These are phyloP conservation scores for Boletellus sp. DNA, from an alignment of 768 basidiomycete genomes.

Conservation along the genomic window DNA sequence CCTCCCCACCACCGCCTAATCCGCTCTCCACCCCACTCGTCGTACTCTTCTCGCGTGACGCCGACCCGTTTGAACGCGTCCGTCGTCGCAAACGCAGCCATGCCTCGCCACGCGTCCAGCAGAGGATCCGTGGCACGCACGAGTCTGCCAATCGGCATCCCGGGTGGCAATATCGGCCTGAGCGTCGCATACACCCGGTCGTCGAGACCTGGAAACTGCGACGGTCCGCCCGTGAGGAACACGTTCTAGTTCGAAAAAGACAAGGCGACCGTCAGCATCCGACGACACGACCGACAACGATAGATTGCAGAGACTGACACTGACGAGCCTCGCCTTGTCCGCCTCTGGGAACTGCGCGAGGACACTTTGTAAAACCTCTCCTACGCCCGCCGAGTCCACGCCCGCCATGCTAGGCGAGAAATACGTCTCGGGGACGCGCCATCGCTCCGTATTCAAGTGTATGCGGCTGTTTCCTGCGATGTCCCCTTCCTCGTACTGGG, in stretches of 20 bases:
- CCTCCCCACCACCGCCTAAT: constrained; percentile 90
- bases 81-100: constrained; percentile 73
- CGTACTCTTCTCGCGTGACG: constrained; percentile 78
- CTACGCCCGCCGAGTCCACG: constrained; percentile 88
- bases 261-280: background rate
- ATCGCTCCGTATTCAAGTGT: constrained; percentile 86
- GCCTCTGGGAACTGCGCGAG: constrained; percentile 64
- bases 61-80: constrained; percentile 50
- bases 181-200: constrained; percentile 68
- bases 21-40: constrained; percentile 86
- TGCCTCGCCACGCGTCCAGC: constrained; percentile 88
- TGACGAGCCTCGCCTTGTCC: constrained; percentile 70
- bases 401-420: constrained; percentile 95
- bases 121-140: constrained; percentile 59
- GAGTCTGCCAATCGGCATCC: constrained; percentile 61
- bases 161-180: constrained; percentile 83
- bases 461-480: constrained; percentile 69
- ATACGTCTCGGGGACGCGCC: constrained; percentile 88
- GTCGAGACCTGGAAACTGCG: constrained; percentile 66
- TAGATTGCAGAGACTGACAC: constrained; percentile 43
- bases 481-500: constrained; percentile 73
- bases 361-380: constrained; percentile 86
- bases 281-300: background rate
- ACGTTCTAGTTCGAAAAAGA: constrained; percentile 58
- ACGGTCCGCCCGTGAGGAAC: constrained; percentile 82